These are phyloP conservation scores for Monosporascus sp. DNA, from an alignment of 2,329 filamentous ascomycete genomes.

Conservation along the genomic window DNA sequence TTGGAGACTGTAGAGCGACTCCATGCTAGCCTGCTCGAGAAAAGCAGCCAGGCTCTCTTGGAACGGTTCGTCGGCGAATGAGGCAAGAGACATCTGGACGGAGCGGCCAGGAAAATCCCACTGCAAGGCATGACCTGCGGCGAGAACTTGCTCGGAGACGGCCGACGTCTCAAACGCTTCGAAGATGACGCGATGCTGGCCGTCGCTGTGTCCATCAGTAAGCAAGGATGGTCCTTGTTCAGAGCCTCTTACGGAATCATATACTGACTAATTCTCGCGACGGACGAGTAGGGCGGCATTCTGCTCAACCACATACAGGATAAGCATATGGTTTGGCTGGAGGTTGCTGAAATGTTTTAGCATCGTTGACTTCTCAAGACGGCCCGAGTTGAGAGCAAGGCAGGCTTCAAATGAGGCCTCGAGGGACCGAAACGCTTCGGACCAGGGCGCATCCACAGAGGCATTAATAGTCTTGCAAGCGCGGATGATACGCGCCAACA, in stretches of 20 bases:
- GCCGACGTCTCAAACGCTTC: slow-evolving; percentile 55
- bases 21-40: slow-evolving; percentile 49
- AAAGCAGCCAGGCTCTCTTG: slow-evolving; percentile 43
- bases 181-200: slow-evolving; percentile 36
- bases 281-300: slow-evolving; percentile 21
- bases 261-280: slow-evolving; percentile 12
- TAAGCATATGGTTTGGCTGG: slow-evolving; percentile 6
- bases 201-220: slow-evolving; percentile 4
- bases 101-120: slow-evolving; percentile 54
- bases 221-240: not conserved
- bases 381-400: slow-evolving; percentile 11
- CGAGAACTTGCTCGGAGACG: slow-evolving; percentile 40
- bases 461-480: slow-evolving; percentile 5
- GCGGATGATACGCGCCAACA: slow-evolving; percentile 21
- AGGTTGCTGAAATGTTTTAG: slow-evolving; percentile 10
- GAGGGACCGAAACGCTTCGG: slow-evolving; percentile 10
- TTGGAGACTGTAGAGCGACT: slow-evolving; percentile 47
- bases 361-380: slow-evolving; percentile 13
- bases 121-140: slow-evolving; percentile 37
- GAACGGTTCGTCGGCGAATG: slow-evolving; percentile 37
- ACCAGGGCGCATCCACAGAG: slow-evolving; percentile 7
- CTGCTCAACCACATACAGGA: slow-evolving; percentile 20
- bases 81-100: slow-evolving; percentile 31
- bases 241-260: too few relatives aligned
- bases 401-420: slow-evolving; percentile 11